Evolutionary conservation across 1,284 basidiomycete genomes (phyloP).

Genomic region (Fistulinella cinereoalba): DNA sequence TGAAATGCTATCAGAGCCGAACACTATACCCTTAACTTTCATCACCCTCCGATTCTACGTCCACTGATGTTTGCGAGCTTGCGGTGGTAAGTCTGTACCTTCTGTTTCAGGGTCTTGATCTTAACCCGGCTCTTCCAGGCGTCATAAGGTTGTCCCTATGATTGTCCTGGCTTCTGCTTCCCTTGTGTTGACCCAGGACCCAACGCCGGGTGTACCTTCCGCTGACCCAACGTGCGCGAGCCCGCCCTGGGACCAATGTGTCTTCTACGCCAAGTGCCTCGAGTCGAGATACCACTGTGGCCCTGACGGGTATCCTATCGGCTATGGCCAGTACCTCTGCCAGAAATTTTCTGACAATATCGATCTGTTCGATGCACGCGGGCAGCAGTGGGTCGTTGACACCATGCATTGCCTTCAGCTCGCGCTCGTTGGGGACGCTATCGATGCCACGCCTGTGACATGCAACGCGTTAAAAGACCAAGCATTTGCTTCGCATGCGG

Average conservation of each 20-base stretch:
- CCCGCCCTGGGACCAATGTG: constrained; percentile 40
- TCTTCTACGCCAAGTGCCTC: constrained; percentile 44
- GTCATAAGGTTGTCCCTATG: too few species aligned
- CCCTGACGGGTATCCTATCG: constrained; percentile 40
- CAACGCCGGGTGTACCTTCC: constrained; percentile 17
- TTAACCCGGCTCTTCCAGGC: too few species aligned
- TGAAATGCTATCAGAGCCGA: too few species aligned
- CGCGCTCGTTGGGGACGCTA: constrained; percentile 38
- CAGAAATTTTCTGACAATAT: constrained; percentile 36
- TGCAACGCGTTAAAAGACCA: constrained; percentile 35
- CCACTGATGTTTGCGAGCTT: too few species aligned
- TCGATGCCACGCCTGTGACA: constrained; percentile 22
- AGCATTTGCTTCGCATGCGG: constrained; percentile 42
- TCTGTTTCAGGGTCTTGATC: too few species aligned
- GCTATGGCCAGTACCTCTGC: constrained; percentile 41
- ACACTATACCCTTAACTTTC: too few species aligned
- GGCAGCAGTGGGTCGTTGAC: constrained; percentile 42
- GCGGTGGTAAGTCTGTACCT: too few species aligned
- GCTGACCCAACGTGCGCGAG: constrained; percentile 30
- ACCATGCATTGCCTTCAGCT: constrained; percentile 48
- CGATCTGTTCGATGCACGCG: constrained; percentile 28
- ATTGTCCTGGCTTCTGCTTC: not conserved
- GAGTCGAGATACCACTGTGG: constrained; percentile 45
- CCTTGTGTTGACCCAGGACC: not conserved
- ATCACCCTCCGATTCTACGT: too few species aligned